Evolutionary conservation across 169 alveolate species (phyloP), one percentile per base, ranked within the genome.

Genomic region (Blepharisma undulans): DNA sequence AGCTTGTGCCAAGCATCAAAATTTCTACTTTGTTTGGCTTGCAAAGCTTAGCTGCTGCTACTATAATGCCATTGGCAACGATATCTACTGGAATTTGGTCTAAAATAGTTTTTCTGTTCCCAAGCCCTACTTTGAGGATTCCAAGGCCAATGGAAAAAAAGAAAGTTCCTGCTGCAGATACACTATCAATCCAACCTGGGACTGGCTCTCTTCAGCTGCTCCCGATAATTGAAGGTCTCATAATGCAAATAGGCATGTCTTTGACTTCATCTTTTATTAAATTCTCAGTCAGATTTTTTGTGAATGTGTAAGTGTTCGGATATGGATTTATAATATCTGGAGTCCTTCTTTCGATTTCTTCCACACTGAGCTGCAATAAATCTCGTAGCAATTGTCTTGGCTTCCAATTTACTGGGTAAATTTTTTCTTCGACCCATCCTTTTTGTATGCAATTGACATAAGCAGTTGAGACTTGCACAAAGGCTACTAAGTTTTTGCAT

Each of bases 171-270:
- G 95, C 93, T 16, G 97, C 96, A 48, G 96, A 90, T 5, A 96
- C 78, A 33, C 94, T 88, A 80, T 96, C 98, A 14, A 95, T 93
- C 98, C 98, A 96, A 27, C 98, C 98, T n/a, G 96, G 96, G 18
- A 88, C 29, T 25, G 98, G 98, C 72, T 96, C 97, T 30, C 87
- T 93, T 72, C 94, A 92, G 74, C 96, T 61, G 19, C 96, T 94
- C 0, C 95, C 96, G 14, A 96, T 91, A 84, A 96, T 96, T 1
- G 97, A 78, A 29, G 98, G 98, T 74, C 98, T 90, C 2, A 92
- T 72, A 21, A 96, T 93, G 10, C 94, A 80, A 66, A 95, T 29
- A 14, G 97, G 95, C 36, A 96, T 61, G 21, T 88, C 79, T 29
- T 93, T 94, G 18, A 90, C 48, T 6, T 87, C 89, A 85, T 92